Evolutionary conservation across 1,284 basidiomycete species (phyloP).

Genomic region (Laetiporus sulphureus): DNA sequence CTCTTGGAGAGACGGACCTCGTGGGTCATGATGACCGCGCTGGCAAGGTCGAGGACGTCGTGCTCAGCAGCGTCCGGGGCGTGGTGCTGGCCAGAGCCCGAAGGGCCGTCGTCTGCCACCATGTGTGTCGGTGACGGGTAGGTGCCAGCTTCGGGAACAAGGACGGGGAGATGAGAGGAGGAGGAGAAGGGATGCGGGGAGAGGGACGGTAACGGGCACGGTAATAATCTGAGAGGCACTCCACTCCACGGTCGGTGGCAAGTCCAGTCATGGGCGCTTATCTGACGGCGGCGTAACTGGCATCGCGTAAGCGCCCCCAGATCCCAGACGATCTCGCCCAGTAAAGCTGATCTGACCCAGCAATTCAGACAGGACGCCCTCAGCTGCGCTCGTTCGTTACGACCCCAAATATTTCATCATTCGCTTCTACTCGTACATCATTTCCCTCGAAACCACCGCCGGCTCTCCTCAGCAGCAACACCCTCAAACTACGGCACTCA

Average conservation of each 20-base stretch:
- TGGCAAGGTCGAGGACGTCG: conserved; percentile 7
- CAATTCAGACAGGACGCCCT: too few relatives aligned
- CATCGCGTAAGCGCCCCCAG: not conserved
- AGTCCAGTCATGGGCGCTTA: conserved; percentile 4
- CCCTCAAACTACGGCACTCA: too few relatives aligned
- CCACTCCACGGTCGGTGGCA: conserved; percentile 9
- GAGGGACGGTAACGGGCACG: conserved; percentile 3
- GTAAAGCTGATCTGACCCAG: too few relatives aligned
- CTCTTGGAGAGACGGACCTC: conserved; percentile 30
- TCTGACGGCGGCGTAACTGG: not conserved
- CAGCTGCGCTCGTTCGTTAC: too few relatives aligned
- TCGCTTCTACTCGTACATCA: too few relatives aligned
- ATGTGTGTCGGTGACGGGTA: not conserved
- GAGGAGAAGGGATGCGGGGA: conserved; percentile 5
- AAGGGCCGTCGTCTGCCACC: conserved; percentile 6
- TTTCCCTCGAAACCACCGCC: too few relatives aligned
- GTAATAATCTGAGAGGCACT: conserved; percentile 3
- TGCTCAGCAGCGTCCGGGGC: not conserved
- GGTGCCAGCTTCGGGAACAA: not conserved
- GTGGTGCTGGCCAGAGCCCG: conserved; percentile 1
- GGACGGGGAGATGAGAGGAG: conserved; percentile 9
- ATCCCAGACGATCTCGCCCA: not conserved
- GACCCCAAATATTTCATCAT: too few relatives aligned
- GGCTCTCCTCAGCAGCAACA: too few relatives aligned
- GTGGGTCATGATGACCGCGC: conserved; percentile 56